Conservation (phyloP, 2,329 filamentous ascomycete genomes). For the Monosporascus sp. region DNA sequence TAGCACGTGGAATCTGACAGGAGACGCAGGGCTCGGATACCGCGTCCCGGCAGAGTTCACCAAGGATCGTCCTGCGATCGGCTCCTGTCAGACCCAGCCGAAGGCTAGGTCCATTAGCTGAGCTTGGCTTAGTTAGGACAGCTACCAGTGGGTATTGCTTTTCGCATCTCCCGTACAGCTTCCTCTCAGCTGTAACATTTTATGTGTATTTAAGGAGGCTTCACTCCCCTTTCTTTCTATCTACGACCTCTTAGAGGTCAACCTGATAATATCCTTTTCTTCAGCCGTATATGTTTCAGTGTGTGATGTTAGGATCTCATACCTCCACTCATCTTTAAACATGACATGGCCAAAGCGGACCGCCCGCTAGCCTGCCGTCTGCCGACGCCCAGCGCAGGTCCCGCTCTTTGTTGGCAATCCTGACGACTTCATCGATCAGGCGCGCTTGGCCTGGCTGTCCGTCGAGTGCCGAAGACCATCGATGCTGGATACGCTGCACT, state of each 20-base stretch:
- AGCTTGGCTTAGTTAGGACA: no score
- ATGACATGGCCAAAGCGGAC: conserved; percentile 25
- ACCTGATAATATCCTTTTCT: no score
- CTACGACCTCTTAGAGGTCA: no score
- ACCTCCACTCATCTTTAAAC: conserved; percentile 24
- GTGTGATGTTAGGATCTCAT: no score
- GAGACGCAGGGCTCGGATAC: conserved; percentile 34
- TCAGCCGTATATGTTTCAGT: no score
- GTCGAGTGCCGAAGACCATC: conserved; percentile 28
- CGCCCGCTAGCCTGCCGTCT: conserved; percentile 28
- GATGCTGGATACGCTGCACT: conserved; percentile 34
- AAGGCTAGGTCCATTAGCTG: no score
- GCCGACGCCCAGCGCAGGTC: conserved; percentile 15
- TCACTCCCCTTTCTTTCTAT: no score
- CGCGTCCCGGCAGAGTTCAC: conserved; percentile 33
- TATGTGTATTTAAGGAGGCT: no score
- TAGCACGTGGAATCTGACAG: conserved; percentile 1
- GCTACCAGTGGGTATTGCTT: no score
- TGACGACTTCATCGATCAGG: conserved; percentile 17
- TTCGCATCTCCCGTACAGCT: no score
- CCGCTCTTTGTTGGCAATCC: conserved; percentile 22
- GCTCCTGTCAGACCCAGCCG: no score
- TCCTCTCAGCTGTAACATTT: no score
- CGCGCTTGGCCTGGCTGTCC: conserved; percentile 14
- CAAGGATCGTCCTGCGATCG: conserved; percentile 23